A percentile compares a stretch with the other conserved stretches of the same genome.
phyloP scores from a whole-genome alignment of 2,329 filamentous ascomycete species.

The Colletotrichum sp. region DNA sequence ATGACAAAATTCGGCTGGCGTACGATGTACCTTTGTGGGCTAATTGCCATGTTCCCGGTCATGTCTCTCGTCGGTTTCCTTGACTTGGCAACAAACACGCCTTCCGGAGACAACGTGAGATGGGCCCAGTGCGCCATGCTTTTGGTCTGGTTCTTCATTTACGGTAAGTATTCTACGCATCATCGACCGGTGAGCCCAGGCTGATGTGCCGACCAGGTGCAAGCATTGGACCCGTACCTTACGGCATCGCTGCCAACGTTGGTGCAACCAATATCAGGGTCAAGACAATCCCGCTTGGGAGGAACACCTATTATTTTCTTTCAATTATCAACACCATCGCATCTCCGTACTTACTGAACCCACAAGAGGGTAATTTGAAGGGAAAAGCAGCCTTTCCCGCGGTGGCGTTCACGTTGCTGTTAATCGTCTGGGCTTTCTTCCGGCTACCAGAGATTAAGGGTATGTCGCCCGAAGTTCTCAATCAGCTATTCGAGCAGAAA shows the following conservation, averaged over 20 bases:
- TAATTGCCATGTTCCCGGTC: conserved; percentile 38
- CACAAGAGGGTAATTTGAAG: neutral
- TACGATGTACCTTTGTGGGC: conserved; percentile 47
- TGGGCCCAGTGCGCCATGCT: conserved; percentile 49
- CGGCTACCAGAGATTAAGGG: conserved; percentile 49
- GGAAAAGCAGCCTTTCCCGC: conserved; percentile 43
- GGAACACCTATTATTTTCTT: conserved; percentile 51
- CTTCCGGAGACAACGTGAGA: conserved; percentile 42
- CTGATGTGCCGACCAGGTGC: neutral
- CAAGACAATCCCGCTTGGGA: conserved; percentile 50
- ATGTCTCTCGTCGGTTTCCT: conserved; percentile 50
- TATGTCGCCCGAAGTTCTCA: neutral
- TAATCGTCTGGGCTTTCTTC: conserved; percentile 45
- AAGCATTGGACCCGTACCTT: conserved; percentile 32
- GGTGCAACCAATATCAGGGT: conserved; percentile 42
- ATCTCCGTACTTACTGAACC: conserved; percentile 51
- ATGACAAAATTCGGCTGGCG: conserved; percentile 48
- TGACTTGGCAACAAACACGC: conserved; percentile 44
- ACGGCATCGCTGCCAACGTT: conserved; percentile 48
- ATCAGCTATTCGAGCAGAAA: neutral
- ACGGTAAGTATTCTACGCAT: conserved; percentile 38
- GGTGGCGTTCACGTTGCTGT: conserved; percentile 46
- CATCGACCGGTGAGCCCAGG: neutral
- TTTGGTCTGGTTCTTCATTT: conserved; percentile 46
- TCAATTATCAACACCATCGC: conserved; percentile 51